Base-by-base conservation (phyloP, 805 yeast species). In the Wilhelminamyces savonicus region DNA sequence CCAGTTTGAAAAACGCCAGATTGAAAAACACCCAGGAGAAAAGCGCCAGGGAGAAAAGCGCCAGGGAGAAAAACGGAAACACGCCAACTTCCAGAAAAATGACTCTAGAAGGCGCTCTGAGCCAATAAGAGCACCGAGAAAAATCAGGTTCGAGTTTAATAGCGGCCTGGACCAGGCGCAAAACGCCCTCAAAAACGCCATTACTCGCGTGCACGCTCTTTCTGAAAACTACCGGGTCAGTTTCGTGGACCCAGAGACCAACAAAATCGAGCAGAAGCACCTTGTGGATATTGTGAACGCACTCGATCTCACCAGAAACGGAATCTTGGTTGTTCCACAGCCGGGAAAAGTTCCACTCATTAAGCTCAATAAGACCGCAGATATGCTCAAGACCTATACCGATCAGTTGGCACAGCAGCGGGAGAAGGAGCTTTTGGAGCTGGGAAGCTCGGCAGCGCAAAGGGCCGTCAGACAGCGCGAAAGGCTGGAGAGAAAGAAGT, bases 401-500 rank as follows among this genome's bases (percentile, higher is more conserved):
- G 56, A 59, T 12, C 47, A 52, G 22, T 38, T 60, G 15, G 68
- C 71, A 1, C 43, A 36, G 4, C 26, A 38, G 14, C 53, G 52
- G 23, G 60, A 61, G 29, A 28, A 47, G 23, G 58, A 50, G 28
- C 43, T 64, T 17, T 37, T 62, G 26, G 46, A 50, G 16, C 39
- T 40, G 36, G 70, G 69, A 1, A 59, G 64, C 25, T 31, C 38
- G 2, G 48, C 54, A 8, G 62, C 63, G 5, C 42, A 40, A 28
- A 50, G 43, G 24, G 56, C 53, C 1, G 39, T 50, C 11, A 43
- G 41, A 13, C 55, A 41, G 31, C 41, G 61, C 19, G 48, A 50
- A 13, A 53, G 47, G 25, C 52, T 54, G 1, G 64, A 59, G 27
- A 52, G 49, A 47, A 64, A 61, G 39, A 59, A 57, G 32, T 50